Evolutionary conservation across 192 early-diverging fungal genomes (phyloP).

Genomic region (Rhizophagus sp.): DNA sequence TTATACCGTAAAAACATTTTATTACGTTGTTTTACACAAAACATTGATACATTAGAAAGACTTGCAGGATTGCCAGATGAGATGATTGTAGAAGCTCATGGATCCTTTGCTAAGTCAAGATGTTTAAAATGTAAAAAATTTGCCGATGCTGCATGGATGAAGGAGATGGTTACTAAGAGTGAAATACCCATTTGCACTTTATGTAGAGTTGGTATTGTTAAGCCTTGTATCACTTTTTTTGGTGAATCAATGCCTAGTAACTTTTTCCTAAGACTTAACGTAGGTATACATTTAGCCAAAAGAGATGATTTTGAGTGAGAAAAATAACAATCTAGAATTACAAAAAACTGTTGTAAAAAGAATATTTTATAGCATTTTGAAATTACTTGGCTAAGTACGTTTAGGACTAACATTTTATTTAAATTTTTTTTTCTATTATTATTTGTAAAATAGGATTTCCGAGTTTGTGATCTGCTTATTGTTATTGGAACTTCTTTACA

Average conservation of each 20-base stretch:
- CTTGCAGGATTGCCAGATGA: conserved; percentile 72
- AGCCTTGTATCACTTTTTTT: conserved; percentile 97
- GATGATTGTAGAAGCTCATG: conserved; percentile 90
- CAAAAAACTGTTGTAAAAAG: no score
- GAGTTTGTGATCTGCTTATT: conserved; percentile 80
- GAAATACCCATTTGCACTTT: conserved; percentile 68
- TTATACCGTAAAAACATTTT: conserved; percentile 72
- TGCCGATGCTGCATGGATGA: conserved; percentile 42
- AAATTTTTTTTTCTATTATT: neutral
- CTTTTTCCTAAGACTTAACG: conserved; percentile 60
- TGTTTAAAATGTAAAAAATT: conserved; percentile 66
- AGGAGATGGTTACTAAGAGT: conserved; percentile 52
- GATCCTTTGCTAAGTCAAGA: conserved; percentile 81
- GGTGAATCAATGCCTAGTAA: conserved; percentile 83
- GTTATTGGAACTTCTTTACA: conserved; percentile 92
- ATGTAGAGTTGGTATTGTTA: conserved; percentile 71
- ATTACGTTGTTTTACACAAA: conserved; percentile 90
- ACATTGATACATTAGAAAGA: conserved; percentile 95
- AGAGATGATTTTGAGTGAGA: no score
- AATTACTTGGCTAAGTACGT: no score
- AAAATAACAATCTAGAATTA: no score
- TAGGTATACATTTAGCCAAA: conserved; percentile 30
- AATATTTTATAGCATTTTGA: no score
- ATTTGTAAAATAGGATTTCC: conserved; percentile 59
- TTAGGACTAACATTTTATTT: no score